Base-by-base conservation (phyloP, 495 filamentous ascomycete species). In the Penicillium arizonense region DNA sequence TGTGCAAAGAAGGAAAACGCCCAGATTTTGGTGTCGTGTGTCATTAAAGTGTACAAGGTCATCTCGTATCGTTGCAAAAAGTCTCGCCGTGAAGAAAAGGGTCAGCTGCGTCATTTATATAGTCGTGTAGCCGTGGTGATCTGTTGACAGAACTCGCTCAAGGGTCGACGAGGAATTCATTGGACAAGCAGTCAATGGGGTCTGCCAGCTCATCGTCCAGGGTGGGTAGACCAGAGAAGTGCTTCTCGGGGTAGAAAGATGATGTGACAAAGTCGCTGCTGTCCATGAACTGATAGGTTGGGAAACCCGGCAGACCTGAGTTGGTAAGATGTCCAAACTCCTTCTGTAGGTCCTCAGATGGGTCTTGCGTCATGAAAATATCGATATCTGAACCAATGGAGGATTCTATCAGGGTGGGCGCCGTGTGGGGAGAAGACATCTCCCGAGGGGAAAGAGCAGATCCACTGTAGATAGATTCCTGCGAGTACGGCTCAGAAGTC, bases 341-440 rank as follows among this genome's bases (percentile, higher is more conserved):
- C 24, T 72, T 57, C 37, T 70, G 68, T 38, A 73, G 59, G 3
- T 60, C 61, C 6, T 71, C 61, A 3, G 68, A 64, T 16, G 70
- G 47, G 50, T 72, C 72, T 52, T 73, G 67, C 35, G 59, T 71
- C 55, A 77, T 75, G 56, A 76, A 77, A 26, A 75, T 64, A 55
- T 76, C 74, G n/a, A 77, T 71, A 36, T 77, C 73, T 1, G 74
- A 74, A 24, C 68, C 67, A 18, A 70, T 59, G 1, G 69, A 68
- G 2, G 70, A 71, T 23, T 69, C 69, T n/a, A 63, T 64, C 28
- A 77, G 53, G 3, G 72, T 75, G 16, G 74, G 74, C 2, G 64
- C 72, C 4, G 65, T 65, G 45, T 69, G 69, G 26, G 74, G 70
- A 16, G 73, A 76, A 11, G 71, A 72, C 48, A 75, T 46, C 13